phyloP scores from a whole-genome alignment of 208 protist species.

The Wallacemonas rigidus region DNA sequence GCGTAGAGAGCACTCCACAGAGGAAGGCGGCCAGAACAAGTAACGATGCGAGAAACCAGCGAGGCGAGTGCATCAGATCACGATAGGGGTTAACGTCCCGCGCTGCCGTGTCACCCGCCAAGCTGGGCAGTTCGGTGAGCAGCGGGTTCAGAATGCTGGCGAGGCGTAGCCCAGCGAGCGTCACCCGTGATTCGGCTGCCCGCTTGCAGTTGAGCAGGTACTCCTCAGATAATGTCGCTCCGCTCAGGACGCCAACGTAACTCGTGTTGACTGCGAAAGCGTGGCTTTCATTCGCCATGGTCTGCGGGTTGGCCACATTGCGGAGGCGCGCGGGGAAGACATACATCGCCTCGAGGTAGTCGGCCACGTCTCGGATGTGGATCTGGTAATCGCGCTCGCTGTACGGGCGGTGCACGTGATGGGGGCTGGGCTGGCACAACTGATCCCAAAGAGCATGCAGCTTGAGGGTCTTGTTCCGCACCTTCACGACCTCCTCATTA shows the following conservation, averaged over 20 bases:
- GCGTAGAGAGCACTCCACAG: not conserved
- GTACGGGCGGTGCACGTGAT: constrained; percentile 45
- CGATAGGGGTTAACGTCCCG: too few relatives aligned
- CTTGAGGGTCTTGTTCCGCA: constrained; percentile 28
- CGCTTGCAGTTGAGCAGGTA: constrained; percentile 61
- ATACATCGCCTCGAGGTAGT: constrained; percentile 67
- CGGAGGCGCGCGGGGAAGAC: constrained; percentile 32
- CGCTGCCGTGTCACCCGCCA: not conserved
- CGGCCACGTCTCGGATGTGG: constrained; percentile 39
- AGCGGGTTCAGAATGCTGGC: constrained; percentile 62
- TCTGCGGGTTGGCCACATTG: constrained; percentile 19
- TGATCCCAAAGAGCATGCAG: constrained; percentile 87
- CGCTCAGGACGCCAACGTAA: constrained; percentile 53
- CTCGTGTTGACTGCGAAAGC: constrained; percentile 55
- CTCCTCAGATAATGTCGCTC: constrained; percentile 25
- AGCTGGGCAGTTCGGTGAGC: constrained; percentile 20
- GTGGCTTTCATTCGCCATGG: constrained; percentile 68
- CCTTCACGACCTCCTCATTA: constrained; percentile 50
- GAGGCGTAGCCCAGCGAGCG: constrained; percentile 71
- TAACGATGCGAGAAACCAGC: not conserved
- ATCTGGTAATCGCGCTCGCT: constrained; percentile 27
- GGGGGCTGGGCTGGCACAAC: constrained; percentile 44
- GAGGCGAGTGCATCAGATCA: too few relatives aligned
- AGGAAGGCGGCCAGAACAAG: not conserved
- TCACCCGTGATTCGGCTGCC: constrained; percentile 55